phyloP scores from a whole-genome alignment of 2,329 filamentous ascomycete species.

The Aureobasidium sp. region DNA sequence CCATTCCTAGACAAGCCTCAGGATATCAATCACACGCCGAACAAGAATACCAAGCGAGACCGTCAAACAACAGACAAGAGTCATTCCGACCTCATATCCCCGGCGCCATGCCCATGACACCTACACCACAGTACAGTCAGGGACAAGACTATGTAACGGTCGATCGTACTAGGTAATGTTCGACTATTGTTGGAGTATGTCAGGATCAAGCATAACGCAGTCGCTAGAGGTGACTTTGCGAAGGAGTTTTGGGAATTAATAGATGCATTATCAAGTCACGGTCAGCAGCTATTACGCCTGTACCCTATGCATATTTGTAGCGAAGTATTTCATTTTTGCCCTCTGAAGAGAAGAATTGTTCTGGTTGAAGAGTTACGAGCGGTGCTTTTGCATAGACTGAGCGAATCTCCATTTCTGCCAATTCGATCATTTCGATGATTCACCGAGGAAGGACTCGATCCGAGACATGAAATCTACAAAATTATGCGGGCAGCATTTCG shows the following conservation, averaged over 20 bases:
- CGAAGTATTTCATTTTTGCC: background rate
- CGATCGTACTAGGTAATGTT: slow-evolving; percentile 31
- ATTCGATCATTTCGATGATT: too few species aligned
- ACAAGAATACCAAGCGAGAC: slow-evolving; percentile 6
- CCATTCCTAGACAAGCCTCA: background rate
- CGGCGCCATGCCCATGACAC: slow-evolving; percentile 37
- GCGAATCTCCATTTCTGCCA: background rate
- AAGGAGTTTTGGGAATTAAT: slow-evolving; percentile 12
- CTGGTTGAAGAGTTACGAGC: background rate
- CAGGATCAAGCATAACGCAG: background rate
- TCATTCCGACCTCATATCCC: slow-evolving; percentile 28
- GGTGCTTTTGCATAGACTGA: background rate
- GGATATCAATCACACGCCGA: background rate
- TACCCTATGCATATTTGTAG: background rate
- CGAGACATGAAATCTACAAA: background rate
- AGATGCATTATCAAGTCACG: background rate
- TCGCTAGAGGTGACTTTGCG: background rate
- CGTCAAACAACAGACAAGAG: slow-evolving; percentile 17
- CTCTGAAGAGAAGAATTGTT: background rate
- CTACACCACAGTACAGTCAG: slow-evolving; percentile 33
- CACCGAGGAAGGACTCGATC: background rate
- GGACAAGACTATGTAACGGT: slow-evolving; percentile 41
- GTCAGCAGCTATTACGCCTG: background rate
- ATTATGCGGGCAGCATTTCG: background rate
- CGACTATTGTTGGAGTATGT: background rate